Evolutionary conservation across 2,329 filamentous ascomycete genomes (phyloP).

Genomic region (Colletotrichum tanaceti): DNA sequence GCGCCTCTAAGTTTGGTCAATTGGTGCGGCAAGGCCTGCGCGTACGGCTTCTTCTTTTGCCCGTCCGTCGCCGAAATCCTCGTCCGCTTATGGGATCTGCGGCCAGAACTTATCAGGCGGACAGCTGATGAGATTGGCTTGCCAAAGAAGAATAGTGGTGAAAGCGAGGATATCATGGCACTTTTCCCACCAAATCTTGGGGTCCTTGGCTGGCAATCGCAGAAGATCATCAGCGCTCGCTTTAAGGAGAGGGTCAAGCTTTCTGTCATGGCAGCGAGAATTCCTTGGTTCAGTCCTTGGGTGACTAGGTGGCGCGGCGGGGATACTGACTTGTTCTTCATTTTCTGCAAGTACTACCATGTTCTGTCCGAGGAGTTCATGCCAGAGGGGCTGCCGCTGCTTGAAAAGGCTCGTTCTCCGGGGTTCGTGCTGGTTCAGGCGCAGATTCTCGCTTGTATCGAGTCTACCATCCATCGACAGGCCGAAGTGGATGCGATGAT

Average conservation of each 20-base stretch:
- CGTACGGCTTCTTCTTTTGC: slow-evolving; percentile 94
- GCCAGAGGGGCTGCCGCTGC: slow-evolving; percentile 63
- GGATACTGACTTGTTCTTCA: slow-evolving; percentile 90
- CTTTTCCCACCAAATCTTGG: slow-evolving; percentile 77
- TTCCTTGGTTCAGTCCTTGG: slow-evolving; percentile 91
- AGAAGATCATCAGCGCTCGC: slow-evolving; percentile 60
- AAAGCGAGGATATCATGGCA: slow-evolving; percentile 73
- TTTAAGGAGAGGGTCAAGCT: slow-evolving; percentile 74
- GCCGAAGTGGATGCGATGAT: slow-evolving; percentile 61
- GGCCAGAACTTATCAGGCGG: slow-evolving; percentile 75
- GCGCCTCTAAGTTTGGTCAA: slow-evolving; percentile 75
- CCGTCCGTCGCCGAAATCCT: slow-evolving; percentile 87
- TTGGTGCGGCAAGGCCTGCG: slow-evolving; percentile 90
- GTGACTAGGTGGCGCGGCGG: slow-evolving; percentile 85
- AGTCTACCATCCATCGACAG: slow-evolving; percentile 86
- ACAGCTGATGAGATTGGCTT: slow-evolving; percentile 77
- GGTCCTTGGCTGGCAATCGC: slow-evolving; percentile 67
- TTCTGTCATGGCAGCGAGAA: slow-evolving; percentile 75
- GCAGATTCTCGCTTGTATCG: slow-evolving; percentile 81
- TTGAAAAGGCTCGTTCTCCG: slow-evolving; percentile 73
- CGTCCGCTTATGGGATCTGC: slow-evolving; percentile 82
- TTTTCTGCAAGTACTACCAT: slow-evolving; percentile 90
- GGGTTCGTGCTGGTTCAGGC: slow-evolving; percentile 84
- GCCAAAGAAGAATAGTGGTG: slow-evolving; percentile 64
- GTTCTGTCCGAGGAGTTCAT: slow-evolving; percentile 81